Evolutionary conservation across 495 filamentous ascomycete species (phyloP).

Genomic region (Rhypophila decipiens): DNA sequence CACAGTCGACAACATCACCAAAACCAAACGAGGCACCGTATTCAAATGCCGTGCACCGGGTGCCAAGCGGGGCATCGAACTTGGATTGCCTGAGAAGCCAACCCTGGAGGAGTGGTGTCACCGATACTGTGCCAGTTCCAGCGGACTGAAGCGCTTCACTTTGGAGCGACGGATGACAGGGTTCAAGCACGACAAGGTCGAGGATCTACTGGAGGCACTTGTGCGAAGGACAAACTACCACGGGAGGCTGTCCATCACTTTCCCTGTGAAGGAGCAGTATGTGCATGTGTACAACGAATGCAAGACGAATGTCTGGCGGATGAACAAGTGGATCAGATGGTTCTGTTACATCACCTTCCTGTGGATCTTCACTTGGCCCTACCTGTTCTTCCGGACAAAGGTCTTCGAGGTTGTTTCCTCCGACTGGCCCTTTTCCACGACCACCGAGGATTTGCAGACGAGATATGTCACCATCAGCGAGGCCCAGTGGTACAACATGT

Average conservation of each 20-base stretch:
- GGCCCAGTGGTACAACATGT: slow-evolving; percentile 42
- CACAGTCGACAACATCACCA: slow-evolving; percentile 35
- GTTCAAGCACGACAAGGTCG: slow-evolving; percentile 42
- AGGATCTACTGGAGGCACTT: slow-evolving; percentile 35
- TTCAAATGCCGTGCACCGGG: slow-evolving; percentile 34
- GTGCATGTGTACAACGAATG: slow-evolving; percentile 51
- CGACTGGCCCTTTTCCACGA: slow-evolving; percentile 45
- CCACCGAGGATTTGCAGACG: slow-evolving; percentile 18
- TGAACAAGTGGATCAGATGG: slow-evolving; percentile 50
- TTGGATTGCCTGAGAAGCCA: slow-evolving; percentile 26
- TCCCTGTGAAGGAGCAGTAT: slow-evolving; percentile 42
- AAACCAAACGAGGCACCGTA: slow-evolving; percentile 35
- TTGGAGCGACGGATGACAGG: slow-evolving; percentile 44
- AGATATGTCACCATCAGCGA: slow-evolving; percentile 42
- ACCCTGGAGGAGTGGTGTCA: slow-evolving; percentile 52
- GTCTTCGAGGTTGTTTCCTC: slow-evolving; percentile 52
- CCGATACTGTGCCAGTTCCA: slow-evolving; percentile 43
- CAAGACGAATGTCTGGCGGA: slow-evolving; percentile 50
- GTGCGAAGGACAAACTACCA: slow-evolving; percentile 55
- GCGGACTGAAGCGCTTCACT: slow-evolving; percentile 45
- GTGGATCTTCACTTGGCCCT: slow-evolving; percentile 59
- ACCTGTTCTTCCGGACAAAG: slow-evolving; percentile 54
- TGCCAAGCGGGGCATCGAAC: slow-evolving; percentile 31
- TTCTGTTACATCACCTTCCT: slow-evolving; percentile 55
- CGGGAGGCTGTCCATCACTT: slow-evolving; percentile 44